phyloP scores from a whole-genome alignment of 176 grass and related monocot species.

The Eragrostis curvula region DNA sequence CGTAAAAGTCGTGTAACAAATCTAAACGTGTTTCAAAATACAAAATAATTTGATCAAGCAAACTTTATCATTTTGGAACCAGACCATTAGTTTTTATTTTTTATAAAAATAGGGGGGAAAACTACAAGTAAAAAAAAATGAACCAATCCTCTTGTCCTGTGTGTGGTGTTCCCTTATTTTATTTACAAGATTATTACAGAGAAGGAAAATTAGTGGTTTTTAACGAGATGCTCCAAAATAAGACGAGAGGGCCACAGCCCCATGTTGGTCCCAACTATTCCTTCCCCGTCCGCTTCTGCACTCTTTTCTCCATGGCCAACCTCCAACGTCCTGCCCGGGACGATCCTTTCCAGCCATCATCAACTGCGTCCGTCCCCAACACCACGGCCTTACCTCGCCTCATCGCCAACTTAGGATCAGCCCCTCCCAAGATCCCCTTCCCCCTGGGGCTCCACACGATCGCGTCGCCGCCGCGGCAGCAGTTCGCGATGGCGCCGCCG shows the following conservation, averaged over 20 bases:
- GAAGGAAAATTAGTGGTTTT: background rate
- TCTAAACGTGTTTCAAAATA: too few species aligned
- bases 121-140: too few species aligned
- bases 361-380: background rate
- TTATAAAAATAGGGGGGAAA: too few species aligned
- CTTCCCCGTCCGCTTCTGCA: background rate
- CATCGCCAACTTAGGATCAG: background rate
- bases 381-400: background rate
- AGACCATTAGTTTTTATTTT: too few species aligned
- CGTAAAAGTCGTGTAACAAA: too few species aligned
- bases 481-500: slow-evolving; percentile 17
- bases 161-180: background rate
- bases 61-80: too few species aligned
- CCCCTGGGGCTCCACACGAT: background rate
- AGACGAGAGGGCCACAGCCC: background rate
- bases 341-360: slow-evolving; percentile 30
- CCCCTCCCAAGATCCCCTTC: background rate
- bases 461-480: background rate
- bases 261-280: background rate
- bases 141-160: too few species aligned
- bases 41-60: too few species aligned
- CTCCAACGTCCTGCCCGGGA: slow-evolving; percentile 1
- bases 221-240: slow-evolving; percentile 26
- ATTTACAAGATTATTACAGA: background rate
- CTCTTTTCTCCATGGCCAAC: slow-evolving; percentile 23